Evolutionary conservation across 345 rosid species (phyloP).

Genomic region (Eucalyptus cloeziana): DNA sequence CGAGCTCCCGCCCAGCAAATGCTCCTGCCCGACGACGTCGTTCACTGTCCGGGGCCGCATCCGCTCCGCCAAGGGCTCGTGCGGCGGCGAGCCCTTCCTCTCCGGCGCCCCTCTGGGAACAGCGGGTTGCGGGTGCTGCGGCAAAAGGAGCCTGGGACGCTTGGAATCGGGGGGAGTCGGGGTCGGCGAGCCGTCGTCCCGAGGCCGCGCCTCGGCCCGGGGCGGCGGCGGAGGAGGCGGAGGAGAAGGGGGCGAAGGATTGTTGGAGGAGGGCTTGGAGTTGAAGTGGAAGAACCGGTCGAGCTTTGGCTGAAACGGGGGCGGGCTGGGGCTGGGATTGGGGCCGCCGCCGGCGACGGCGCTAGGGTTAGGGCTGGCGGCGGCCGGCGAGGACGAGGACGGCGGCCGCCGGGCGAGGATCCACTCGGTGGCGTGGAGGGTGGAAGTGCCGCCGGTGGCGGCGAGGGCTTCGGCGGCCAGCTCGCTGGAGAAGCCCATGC

Average conservation of each 20-base stretch:
- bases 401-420: conserved; percentile 29
- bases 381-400: not conserved
- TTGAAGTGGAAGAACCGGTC: conserved; percentile 49
- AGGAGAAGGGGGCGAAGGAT: not conserved
- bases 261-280: conserved; percentile 7
- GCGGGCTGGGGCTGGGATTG: not conserved
- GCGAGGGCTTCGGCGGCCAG: conserved; percentile 45
- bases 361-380: not conserved
- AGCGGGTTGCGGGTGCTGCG: not conserved
- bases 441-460: conserved; percentile 54
- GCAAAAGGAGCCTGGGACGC: conserved; percentile 12
- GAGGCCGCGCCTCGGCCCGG: not conserved
- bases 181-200: not conserved
- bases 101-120: not conserved
- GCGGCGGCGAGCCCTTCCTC: not conserved
- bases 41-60: conserved; percentile 66
- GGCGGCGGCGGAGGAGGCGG: not conserved
- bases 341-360: not conserved
- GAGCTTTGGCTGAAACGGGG: conserved; percentile 32
- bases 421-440: conserved; percentile 56
- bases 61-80: conserved; percentile 57
- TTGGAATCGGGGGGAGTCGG: conserved; percentile 4
- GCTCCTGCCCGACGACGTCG: conserved; percentile 80
- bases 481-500: conserved; percentile 51
- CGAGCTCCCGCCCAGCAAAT: conserved; percentile 38